phyloP scores from a whole-genome alignment of 2,329 filamentous ascomycete species.

The Talaromyces verruculosus region DNA sequence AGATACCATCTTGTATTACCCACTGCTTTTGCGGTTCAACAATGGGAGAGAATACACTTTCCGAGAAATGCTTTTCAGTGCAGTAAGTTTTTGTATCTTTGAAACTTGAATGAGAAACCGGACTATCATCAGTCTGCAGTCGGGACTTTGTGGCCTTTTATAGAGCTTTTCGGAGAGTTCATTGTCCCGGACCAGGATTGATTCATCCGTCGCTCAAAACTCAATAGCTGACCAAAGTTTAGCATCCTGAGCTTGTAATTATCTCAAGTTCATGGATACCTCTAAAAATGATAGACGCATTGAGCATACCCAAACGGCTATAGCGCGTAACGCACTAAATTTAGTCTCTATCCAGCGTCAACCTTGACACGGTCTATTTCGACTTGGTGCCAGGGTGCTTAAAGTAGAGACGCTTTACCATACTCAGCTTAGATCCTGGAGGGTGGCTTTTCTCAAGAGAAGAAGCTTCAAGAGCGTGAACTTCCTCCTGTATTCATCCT shows the following conservation, averaged over 20 bases:
- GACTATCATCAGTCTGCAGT: no score
- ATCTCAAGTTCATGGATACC: background rate
- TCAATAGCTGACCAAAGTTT: background rate
- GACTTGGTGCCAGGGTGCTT: background rate
- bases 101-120: background rate
- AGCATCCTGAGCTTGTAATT: background rate
- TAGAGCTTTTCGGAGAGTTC: background rate
- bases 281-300: background rate
- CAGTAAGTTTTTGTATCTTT: background rate
- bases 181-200: background rate
- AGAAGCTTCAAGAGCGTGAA: background rate
- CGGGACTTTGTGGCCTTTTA: background rate
- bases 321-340: slow-evolving; percentile 15
- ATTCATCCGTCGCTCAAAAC: background rate
- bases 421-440: background rate
- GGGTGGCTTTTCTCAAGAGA: background rate
- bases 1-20: slow-evolving; percentile 4
- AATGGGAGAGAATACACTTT: background rate
- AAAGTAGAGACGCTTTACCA: background rate
- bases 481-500: background rate
- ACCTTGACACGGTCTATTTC: no score
- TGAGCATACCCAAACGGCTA: background rate
- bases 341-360: background rate
- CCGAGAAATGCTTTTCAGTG: background rate
- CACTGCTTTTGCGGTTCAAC: background rate